These are phyloP conservation scores for Tetracladium setigerum DNA, from an alignment of 495 filamentous ascomycete genomes.

Conservation along the genomic window DNA sequence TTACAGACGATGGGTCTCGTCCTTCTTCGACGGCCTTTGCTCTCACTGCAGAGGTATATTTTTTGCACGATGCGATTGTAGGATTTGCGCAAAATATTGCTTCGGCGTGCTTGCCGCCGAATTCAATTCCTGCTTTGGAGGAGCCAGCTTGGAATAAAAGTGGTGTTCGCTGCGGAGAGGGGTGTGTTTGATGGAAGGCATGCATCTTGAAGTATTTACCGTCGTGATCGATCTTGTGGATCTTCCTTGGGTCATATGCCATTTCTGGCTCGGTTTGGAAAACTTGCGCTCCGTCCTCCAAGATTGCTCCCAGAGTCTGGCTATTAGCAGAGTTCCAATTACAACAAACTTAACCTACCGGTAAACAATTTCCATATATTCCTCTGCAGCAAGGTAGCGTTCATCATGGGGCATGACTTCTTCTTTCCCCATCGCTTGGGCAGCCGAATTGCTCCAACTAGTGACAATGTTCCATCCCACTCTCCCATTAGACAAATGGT, in stretches of 20 bases:
- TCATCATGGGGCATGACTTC: slow-evolving; percentile 53
- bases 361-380: slow-evolving; percentile 17
- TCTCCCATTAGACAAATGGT: slow-evolving; percentile 13
- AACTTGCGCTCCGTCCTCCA: slow-evolving; percentile 46
- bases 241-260: slow-evolving; percentile 47
- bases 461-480: slow-evolving; percentile 66
- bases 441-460: slow-evolving; percentile 50
- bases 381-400: slow-evolving; percentile 50
- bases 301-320: slow-evolving; percentile 50
- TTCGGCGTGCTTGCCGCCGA: slow-evolving; percentile 57
- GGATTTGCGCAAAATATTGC: slow-evolving; percentile 47
- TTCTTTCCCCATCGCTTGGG: slow-evolving; percentile 51
- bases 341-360: background rate
- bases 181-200: slow-evolving; percentile 56
- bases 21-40: slow-evolving; percentile 34
- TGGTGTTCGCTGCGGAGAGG: slow-evolving; percentile 58
- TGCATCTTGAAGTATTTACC: slow-evolving; percentile 61
- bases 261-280: slow-evolving; percentile 41
- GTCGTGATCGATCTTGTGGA: slow-evolving; percentile 57
- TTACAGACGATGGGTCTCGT: slow-evolving; percentile 42
- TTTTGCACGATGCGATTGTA: slow-evolving; percentile 33
- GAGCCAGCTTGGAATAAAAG: slow-evolving; percentile 59
- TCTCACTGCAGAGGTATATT: slow-evolving; percentile 42
- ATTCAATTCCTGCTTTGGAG: slow-evolving; percentile 52
- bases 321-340: background rate